Evolutionary conservation across 2,329 filamentous ascomycete genomes (phyloP), one percentile per base, ranked within the genome.

Genomic region (Aspergillus fructus): DNA sequence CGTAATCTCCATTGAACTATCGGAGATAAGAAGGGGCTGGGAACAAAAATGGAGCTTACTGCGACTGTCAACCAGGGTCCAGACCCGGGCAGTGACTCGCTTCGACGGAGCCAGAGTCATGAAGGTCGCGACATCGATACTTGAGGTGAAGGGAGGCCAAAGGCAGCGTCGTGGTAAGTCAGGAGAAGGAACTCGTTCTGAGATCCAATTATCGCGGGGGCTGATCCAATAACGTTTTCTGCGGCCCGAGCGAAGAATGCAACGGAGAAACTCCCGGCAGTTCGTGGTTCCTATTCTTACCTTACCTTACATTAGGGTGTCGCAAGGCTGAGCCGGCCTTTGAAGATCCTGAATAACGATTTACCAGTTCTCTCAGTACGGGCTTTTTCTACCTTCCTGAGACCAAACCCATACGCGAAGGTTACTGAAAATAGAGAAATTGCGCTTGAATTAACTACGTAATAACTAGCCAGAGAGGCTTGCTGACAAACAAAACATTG

Each of bases 41-140:
- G 33, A 48, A 59, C 19, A 21, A 19, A 30, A 56, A 43, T 42
- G 45, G 34, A 52, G 68, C 73, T 49, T 71, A 77, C 75, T 66
- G 64, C 70, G 72, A 66, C 66, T 66, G 59, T 72, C 67, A 58
- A 70, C 68, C 68, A 71, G 66, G 63, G 73, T 71, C 74, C 74
- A 72, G 58, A 66, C 66, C 62, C 64, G 69, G 70, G 74, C 72
- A 63, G 72, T 71, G 64, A 72, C 71, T 67, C 71, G 71, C 71
- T 70, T 73, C 56, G 70, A 63, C 65, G 69, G 65, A 66, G 66
- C 62, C 63, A 69, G 60, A 72, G 70, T 76, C 75, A 77, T 76
- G 66, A 69, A 73, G 68, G 65, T 60, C 61, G 51, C 59, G 59
- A 62, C 64, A 70, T 68, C 62, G 59, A 62, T 40, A 41, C 56